Base-by-base conservation (phyloP, 306 rosid species). In the Senna tora region DNA sequence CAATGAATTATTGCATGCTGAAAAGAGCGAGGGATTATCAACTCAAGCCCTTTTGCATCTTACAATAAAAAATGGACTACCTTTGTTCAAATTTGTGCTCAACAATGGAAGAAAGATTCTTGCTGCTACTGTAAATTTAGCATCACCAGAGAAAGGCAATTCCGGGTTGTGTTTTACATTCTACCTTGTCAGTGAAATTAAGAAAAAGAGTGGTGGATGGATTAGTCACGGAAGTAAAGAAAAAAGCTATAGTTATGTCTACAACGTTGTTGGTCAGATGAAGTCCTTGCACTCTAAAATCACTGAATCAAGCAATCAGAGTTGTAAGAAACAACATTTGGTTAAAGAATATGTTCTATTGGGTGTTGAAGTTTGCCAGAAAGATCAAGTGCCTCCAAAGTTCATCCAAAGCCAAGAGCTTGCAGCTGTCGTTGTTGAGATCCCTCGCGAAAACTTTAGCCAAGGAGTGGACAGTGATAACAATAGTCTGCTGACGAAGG, bases 161-260 rank as follows among this genome's bases (percentile, higher is more conserved):
- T 81, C 76, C 17, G 90, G 83, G 55, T 78, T 51, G 76, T 78
- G 76, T 80, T 89, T 83, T 74, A 90, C 98, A 25, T 89, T 90
- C 84, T 91, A 89, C 80, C 65, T 51, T 43, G 94, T 93, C 30
- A 86, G 90, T 77, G 97, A 93, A 80, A 77, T 90, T 45, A 93
- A 91, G 87, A 89, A 82, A 73, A 93, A 81, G 81, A 84, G 69
- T 57, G 86, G 91, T 72, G 88, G 92, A 54, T 93, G 96, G 98
- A 86, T 89, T 14, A 84, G 85, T 55, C 87, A 85, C 58, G 93
- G 92, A 75, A 83, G 83, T 54, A 91, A 80, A 71, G 93, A 73
- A 68, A 87, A 85, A 80, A 72, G 65, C 53, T 72, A 74, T 43
- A 84, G 85, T 49, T 93, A 86, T 79, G 94, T 76, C 34, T 91